These are phyloP conservation scores for Lepidium aucheri DNA, from an alignment of 345 rosid genomes.

Conservation along the genomic window DNA sequence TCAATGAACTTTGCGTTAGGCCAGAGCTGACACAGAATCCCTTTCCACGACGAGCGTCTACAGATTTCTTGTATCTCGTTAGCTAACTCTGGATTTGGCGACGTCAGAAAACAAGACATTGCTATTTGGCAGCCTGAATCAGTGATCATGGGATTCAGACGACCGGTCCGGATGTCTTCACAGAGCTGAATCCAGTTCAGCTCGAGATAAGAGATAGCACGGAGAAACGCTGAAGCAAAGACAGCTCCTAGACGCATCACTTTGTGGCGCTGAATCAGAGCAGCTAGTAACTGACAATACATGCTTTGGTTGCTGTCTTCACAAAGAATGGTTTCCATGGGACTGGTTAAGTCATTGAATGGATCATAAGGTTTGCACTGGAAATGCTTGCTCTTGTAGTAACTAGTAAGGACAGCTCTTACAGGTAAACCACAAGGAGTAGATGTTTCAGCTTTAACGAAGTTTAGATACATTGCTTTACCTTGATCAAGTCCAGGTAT, in stretches of 20 bases:
- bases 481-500: constrained; percentile 81
- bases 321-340: constrained; percentile 75
- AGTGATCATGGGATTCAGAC: constrained; percentile 64
- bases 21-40: constrained; percentile 72
- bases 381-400: constrained; percentile 82
- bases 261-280: constrained; percentile 58
- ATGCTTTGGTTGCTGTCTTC: constrained; percentile 88
- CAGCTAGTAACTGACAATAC: constrained; percentile 85
- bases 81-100: constrained; percentile 46
- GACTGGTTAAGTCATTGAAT: constrained; percentile 74
- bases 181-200: constrained; percentile 63
- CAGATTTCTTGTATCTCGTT: constrained; percentile 47
- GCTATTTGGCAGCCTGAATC: constrained; percentile 49
- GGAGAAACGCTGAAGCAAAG: constrained; percentile 81
- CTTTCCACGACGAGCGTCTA: constrained; percentile 59
- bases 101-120: constrained; percentile 32
- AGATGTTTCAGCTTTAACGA: constrained; percentile 67
- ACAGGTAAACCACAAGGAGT: constrained; percentile 78
- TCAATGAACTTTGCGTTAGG: constrained; percentile 84
- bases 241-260: constrained; percentile 80
- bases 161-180: constrained; percentile 52
- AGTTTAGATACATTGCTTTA: constrained; percentile 78
- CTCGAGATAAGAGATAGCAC: constrained; percentile 77
- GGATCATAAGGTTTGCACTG: constrained; percentile 61
- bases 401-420: constrained; percentile 82